phyloP scores from a whole-genome alignment of 202 grass and related monocot species.

The Bolboschoenoplectus hybrid region DNA sequence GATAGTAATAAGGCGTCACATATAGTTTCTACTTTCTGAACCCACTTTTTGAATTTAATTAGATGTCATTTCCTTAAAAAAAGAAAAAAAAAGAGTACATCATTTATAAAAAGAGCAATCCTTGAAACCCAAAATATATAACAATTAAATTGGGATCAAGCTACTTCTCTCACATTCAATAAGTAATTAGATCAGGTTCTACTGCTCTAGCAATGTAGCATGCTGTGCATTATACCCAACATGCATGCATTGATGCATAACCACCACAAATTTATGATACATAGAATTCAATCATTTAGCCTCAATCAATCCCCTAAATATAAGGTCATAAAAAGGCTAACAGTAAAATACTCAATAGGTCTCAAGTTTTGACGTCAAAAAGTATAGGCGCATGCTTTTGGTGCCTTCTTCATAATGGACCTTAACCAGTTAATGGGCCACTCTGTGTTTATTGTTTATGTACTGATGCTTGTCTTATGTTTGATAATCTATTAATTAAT shows the following conservation, averaged over 20 bases:
- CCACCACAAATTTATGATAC: conserved; percentile 6
- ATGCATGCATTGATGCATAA: not conserved
- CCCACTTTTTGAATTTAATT: too few relatives aligned
- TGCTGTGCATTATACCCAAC: not conserved
- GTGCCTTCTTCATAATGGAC: not conserved
- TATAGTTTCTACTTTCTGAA: too few relatives aligned
- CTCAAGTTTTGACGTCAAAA: conserved; percentile 16
- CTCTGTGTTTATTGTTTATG: not conserved
- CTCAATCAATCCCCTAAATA: not conserved
- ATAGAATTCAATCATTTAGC: conserved; percentile 3
- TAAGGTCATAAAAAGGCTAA: conserved; percentile 6
- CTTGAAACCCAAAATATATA: too few relatives aligned
- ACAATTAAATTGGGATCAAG: too few relatives aligned
- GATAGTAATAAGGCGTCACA: too few relatives aligned
- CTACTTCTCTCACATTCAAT: not conserved
- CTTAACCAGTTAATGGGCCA: conserved; percentile 6
- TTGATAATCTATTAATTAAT: conserved; percentile 15
- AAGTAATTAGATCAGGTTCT: not conserved
- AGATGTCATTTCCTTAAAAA: too few relatives aligned
- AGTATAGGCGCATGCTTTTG: conserved; percentile 23
- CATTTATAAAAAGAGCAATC: too few relatives aligned
- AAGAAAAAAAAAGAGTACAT: too few relatives aligned
- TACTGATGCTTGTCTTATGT: not conserved
- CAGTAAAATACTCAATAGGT: not conserved
- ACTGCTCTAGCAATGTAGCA: not conserved